Conservation (phyloP, 1,139 yeast species). For the Kodamaea ohmeri region DNA sequence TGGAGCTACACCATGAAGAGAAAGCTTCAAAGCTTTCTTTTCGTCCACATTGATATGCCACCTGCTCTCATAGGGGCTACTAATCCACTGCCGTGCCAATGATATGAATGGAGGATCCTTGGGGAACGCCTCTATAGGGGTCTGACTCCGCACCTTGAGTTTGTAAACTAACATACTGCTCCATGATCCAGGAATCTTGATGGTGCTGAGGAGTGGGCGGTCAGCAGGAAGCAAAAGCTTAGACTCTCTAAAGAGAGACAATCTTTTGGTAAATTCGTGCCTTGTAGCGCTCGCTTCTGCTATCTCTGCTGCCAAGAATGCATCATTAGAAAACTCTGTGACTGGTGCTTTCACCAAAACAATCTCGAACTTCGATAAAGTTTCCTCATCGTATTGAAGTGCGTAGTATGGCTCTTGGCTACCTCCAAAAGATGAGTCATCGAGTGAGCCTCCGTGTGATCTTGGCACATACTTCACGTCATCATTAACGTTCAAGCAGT, state of each 20-base stretch:
- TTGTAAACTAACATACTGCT: conserved; percentile 60
- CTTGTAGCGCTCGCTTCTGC: conserved; percentile 22
- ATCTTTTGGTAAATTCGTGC: conserved; percentile 29
- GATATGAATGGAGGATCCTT: conserved; percentile 46
- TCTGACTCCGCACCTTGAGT: conserved; percentile 27
- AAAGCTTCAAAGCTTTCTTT: conserved; percentile 31
- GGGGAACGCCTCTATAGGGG: conserved; percentile 9
- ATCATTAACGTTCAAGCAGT: conserved; percentile 42
- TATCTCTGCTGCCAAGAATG: conserved; percentile 15
- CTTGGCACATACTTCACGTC: conserved; percentile 46
- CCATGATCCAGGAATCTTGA: conserved; percentile 56
- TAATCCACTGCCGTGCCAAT: conserved; percentile 62
- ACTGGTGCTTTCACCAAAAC: conserved; percentile 42
- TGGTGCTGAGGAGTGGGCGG: conserved; percentile 46
- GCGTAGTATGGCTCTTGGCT: conserved; percentile 45
- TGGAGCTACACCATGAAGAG: conserved; percentile 77
- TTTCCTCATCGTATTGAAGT: conserved; percentile 35
- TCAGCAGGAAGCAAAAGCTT: conserved; percentile 42
- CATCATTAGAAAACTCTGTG: conserved; percentile 35
- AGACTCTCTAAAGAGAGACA: conserved; percentile 34
- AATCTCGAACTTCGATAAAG: conserved; percentile 42
- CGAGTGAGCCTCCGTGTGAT: conserved; percentile 33
- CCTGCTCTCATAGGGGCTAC: conserved; percentile 72
- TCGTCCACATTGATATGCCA: conserved; percentile 58
- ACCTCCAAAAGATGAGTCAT: conserved; percentile 55